Percentiles rank a stretch among this genome's conserved stretches.
These are phyloP conservation scores for Cercospora sp. DNA, from an alignment of 2,329 filamentous ascomycete genomes.

Conservation along the genomic window DNA sequence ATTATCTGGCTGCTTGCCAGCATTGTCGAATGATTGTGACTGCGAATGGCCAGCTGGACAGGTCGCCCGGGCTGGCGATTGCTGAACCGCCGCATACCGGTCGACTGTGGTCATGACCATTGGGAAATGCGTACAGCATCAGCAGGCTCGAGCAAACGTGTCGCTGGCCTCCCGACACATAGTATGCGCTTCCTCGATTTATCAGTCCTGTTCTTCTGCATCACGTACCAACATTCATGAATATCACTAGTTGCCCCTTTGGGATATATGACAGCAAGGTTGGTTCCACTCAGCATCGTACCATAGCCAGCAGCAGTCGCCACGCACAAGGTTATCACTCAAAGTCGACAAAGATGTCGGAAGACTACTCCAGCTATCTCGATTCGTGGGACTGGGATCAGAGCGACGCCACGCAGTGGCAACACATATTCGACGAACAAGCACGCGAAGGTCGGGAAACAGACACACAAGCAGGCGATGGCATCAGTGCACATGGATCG, in stretches of 20 bases:
- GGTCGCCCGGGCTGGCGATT: not conserved
- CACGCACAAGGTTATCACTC: not conserved
- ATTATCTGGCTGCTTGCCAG: not conserved
- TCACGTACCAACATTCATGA: not conserved
- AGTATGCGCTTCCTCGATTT: not conserved
- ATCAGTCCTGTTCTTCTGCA: not conserved
- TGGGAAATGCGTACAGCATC: not conserved
- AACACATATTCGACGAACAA: slow-evolving; percentile 8
- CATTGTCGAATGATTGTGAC: not conserved
- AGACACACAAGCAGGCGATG: not conserved
- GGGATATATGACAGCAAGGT: not conserved
- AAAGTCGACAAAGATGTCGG: not conserved
- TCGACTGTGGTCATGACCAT: not conserved
- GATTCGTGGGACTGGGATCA: slow-evolving; percentile 1
- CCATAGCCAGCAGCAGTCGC: not conserved
- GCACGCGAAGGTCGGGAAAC: not conserved
- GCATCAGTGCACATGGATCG: not conserved
- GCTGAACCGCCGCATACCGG: slow-evolving; percentile 1
- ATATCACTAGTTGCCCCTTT: not conserved
- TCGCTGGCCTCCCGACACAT: not conserved
- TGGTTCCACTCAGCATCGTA: not conserved
- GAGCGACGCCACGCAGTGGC: slow-evolving; percentile 3
- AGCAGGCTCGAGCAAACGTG: slow-evolving; percentile 6
- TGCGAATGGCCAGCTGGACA: not conserved
- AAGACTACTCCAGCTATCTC: slow-evolving; percentile 1